Evolutionary conservation across 192 early-diverging fungal genomes (phyloP).

Genomic region (Gonapodya prolifera): DNA sequence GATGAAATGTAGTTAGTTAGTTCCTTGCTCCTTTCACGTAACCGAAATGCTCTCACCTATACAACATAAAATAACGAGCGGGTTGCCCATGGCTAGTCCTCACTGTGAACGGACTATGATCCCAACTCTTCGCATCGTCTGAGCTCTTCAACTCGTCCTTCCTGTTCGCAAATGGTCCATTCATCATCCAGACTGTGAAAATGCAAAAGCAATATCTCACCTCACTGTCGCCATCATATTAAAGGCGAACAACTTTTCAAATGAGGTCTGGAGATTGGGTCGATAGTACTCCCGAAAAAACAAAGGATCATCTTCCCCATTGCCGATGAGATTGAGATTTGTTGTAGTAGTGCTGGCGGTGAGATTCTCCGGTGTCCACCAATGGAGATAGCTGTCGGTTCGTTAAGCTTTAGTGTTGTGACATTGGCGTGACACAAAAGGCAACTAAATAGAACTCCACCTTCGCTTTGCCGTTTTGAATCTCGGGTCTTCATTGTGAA

Average conservation of each 20-base stretch:
- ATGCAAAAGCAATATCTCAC: too few species aligned
- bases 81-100: slow-evolving; percentile 19
- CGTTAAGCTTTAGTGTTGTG: background rate
- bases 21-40: too few species aligned
- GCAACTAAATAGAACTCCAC: too few species aligned
- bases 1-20: too few species aligned
- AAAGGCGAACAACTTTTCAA: slow-evolving; percentile 66
- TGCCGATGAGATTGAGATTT: slow-evolving; percentile 13
- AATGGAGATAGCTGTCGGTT: slow-evolving; percentile 41
- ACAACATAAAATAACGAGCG: slow-evolving; percentile 22
- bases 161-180: background rate
- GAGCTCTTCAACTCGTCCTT: slow-evolving; percentile 18
- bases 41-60: slow-evolving; percentile 15
- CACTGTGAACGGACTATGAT: slow-evolving; percentile 34
- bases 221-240: slow-evolving; percentile 71
- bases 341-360: slow-evolving; percentile 18
- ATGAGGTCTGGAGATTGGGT: slow-evolving; percentile 59
- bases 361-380: slow-evolving; percentile 42
- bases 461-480: slow-evolving; percentile 23
- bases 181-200: too few species aligned
- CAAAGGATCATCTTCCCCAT: slow-evolving; percentile 26
- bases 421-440: slow-evolving; percentile 8
- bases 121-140: background rate
- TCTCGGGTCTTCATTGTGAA: slow-evolving; percentile 57
- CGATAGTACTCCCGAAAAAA: slow-evolving; percentile 84